Evolutionary conservation across 768 basidiomycete species (phyloP), one percentile per base, ranked within the genome.

Genomic region (Calocybe cyanea): DNA sequence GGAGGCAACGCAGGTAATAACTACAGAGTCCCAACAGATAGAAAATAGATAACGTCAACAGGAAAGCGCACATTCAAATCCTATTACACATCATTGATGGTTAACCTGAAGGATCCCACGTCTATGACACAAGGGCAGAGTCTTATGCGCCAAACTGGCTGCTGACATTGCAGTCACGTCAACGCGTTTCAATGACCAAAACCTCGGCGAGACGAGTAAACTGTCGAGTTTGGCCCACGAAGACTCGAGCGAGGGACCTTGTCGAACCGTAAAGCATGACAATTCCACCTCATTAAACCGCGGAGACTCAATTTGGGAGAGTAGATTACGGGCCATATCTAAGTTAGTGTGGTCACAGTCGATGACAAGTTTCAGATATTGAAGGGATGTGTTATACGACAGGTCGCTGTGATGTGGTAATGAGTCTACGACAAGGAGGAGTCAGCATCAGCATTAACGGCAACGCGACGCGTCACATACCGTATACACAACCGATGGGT

Each of bases 281-380:
- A 53, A 30, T 24, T 46, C 44, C 18, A 46, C 41, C 32, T 53
- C 52, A 14, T 45, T 35, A 17, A 53, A 41, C 1, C 9, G n/a
- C 6, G 44, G 17, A 7, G 52, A 49, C n/a, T 42, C 48, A 45
- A 45, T 20, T 23, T 49, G 48, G 4, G 52, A 45, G 8, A 53
- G 42, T 11, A 53, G 33, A 25, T 38, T 31, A 7, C 33, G 32
- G 6, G 45, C 41, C 40, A 53, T 43, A 17, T 8, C 11, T 6
- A 53, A 33, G 17, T 49, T 38, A 30, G 15, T 18, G 41, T 25
- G 40, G 41, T 53, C 45, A 20, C 44, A 49, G 38, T 53, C 48
- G 30, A 53, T 53, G 38, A 30, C 41, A 21, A 53, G 45, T 20
- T 46, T 46, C 14, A 53, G 48, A 35, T 41, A 46, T 43, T 31